phyloP scores from a whole-genome alignment of 2,329 filamentous ascomycete species.

The Penicillium sp. region DNA sequence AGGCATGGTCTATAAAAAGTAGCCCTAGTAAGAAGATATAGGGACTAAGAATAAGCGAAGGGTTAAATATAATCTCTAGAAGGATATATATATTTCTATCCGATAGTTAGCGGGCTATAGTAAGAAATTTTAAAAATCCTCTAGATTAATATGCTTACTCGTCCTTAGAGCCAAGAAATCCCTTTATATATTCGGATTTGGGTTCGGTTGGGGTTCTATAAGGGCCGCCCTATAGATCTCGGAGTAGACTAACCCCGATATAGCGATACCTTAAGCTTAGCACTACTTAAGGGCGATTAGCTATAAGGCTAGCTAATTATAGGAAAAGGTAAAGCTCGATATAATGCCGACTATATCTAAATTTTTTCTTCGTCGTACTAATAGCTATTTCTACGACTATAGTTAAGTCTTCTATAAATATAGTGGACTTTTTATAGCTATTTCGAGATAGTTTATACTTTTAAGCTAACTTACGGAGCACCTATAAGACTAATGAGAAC shows the following conservation, averaged over 20 bases:
- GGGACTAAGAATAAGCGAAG: slow-evolving; percentile 37
- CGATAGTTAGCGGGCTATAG: not conserved
- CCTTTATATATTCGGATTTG: not conserved
- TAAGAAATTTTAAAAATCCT: not conserved
- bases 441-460: slow-evolving; percentile 20
- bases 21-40: slow-evolving; percentile 38
- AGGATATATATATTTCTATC: slow-evolving; percentile 36
- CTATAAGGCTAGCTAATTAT: slow-evolving; percentile 17
- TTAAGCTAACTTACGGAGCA: slow-evolving; percentile 21
- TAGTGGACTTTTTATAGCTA: slow-evolving; percentile 17
- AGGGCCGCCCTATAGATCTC: not conserved
- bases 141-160: not conserved
- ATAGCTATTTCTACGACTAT: slow-evolving; percentile 16
- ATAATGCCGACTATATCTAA: slow-evolving; percentile 13
- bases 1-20: slow-evolving; percentile 24
- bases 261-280: not conserved
- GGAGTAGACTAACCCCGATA: not conserved
- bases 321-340: slow-evolving; percentile 23
- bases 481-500: slow-evolving; percentile 11
- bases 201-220: not conserved
- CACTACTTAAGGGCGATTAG: slow-evolving; percentile 13
- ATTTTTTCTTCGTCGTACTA: slow-evolving; percentile 16
- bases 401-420: slow-evolving; percentile 21
- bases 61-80: slow-evolving; percentile 39
- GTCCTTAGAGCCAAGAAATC: not conserved